Percentiles rank a stretch among this genome's conserved stretches.
phyloP scores from a whole-genome alignment of 345 rosid genomes.

The Hibiscus tridactylites region DNA sequence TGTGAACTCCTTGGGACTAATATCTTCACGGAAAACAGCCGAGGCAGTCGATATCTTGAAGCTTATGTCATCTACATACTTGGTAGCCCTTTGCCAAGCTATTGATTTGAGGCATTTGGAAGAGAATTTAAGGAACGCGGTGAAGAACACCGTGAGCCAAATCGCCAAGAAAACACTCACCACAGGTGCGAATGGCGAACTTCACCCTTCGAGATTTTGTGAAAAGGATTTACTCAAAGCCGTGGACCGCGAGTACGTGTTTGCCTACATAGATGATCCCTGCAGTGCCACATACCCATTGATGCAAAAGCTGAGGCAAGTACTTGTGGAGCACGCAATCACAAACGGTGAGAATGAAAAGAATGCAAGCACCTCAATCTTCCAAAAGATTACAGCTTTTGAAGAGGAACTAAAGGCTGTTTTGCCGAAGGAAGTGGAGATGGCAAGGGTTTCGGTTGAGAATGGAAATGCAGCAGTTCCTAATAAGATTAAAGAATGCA shows the following conservation, averaged over 20 bases:
- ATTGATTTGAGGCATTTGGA: too few relatives aligned
- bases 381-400: conserved; percentile 56
- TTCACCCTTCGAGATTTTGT: too few relatives aligned
- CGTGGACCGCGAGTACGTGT: conserved; percentile 35
- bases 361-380: conserved; percentile 36
- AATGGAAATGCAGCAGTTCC: conserved; percentile 38
- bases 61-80: too few relatives aligned
- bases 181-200: too few relatives aligned
- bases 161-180: too few relatives aligned
- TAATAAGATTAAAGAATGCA: conserved; percentile 58
- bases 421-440: conserved; percentile 60
- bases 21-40: too few relatives aligned
- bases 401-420: conserved; percentile 31
- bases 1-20: too few relatives aligned
- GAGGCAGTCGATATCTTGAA: too few relatives aligned
- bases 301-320: conserved; percentile 71
- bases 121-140: too few relatives aligned
- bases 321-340: conserved; percentile 62
- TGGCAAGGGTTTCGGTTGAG: conserved; percentile 36
- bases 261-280: conserved; percentile 63
- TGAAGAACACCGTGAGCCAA: too few relatives aligned
- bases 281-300: conserved; percentile 66
- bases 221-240: too few relatives aligned
- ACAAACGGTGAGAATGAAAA: conserved; percentile 50
- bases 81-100: too few relatives aligned